Percentiles rank a stretch among this genome's conserved stretches.
Evolutionary conservation across 805 yeast genomes (phyloP).

Genomic region (Wickerhamomyces rabaulensis): DNA sequence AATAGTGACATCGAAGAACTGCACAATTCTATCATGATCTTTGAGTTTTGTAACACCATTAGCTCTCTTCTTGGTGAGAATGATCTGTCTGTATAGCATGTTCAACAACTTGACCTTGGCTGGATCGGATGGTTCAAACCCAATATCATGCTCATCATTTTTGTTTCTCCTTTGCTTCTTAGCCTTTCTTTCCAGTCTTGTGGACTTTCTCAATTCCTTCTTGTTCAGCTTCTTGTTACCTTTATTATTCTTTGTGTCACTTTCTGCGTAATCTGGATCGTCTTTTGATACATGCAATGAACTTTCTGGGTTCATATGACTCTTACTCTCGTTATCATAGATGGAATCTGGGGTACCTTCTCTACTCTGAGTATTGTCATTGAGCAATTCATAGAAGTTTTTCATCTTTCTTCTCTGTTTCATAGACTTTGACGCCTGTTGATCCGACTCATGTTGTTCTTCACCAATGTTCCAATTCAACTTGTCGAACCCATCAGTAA

Average conservation of each 20-base stretch:
- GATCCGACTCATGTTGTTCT: constrained; percentile 3
- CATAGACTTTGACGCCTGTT: not conserved
- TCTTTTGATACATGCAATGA: not conserved
- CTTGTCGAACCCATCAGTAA: constrained; percentile 37
- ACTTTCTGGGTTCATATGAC: constrained; percentile 9
- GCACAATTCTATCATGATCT: constrained; percentile 29
- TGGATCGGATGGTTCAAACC: constrained; percentile 14
- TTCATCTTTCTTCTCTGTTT: constrained; percentile 8
- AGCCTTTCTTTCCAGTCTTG: constrained; percentile 7
- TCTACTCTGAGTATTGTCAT: not conserved
- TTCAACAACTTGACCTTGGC: constrained; percentile 12
- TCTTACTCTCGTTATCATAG: constrained; percentile 7
- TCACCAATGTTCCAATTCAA: constrained; percentile 30
- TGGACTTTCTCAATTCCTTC: constrained; percentile 2
- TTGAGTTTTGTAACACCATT: constrained; percentile 18
- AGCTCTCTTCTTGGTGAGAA: constrained; percentile 3
- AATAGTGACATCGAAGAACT: constrained; percentile 52
- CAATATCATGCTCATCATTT: constrained; percentile 5
- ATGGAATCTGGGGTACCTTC: constrained; percentile 8
- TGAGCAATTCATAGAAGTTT: not conserved
- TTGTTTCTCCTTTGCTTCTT: constrained; percentile 7
- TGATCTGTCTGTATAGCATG: constrained; percentile 11
- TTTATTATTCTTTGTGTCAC: constrained; percentile 1
- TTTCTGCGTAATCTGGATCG: not conserved
- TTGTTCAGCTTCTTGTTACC: constrained; percentile 1